phyloP scores from a whole-genome alignment of 1,284 basidiomycete species.

The Vanrija humicola region DNA sequence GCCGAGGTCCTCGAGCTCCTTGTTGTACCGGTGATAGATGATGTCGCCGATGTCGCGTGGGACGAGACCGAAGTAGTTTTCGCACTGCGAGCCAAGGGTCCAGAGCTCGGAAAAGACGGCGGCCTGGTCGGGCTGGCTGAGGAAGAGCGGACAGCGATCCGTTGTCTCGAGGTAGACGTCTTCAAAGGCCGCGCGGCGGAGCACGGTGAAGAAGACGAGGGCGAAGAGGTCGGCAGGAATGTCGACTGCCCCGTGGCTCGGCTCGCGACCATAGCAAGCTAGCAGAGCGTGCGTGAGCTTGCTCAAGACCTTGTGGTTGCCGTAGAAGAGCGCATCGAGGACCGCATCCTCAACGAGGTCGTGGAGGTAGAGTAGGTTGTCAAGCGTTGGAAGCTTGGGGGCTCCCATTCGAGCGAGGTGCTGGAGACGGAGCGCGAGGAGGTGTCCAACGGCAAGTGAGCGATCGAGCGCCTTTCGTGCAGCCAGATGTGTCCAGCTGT shows the following conservation, averaged over 20 bases:
- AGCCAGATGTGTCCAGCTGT: not conserved
- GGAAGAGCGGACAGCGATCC: slow-evolving; percentile 11
- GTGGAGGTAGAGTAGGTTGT: slow-evolving; percentile 3
- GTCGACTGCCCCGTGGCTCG: not conserved
- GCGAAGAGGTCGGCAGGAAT: slow-evolving; percentile 12
- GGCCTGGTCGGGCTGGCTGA: slow-evolving; percentile 8
- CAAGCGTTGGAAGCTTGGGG: not conserved
- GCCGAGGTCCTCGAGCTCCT: slow-evolving; percentile 4
- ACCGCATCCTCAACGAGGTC: slow-evolving; percentile 4
- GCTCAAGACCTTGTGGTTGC: slow-evolving; percentile 1
- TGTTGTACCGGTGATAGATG: slow-evolving; percentile 6
- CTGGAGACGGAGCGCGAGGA: slow-evolving; percentile 2
- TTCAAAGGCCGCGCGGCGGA: slow-evolving; percentile 13
- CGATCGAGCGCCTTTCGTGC: slow-evolving; percentile 7
- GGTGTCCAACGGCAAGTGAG: slow-evolving; percentile 1
- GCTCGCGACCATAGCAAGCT: not conserved
- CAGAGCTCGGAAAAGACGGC: slow-evolving; percentile 13
- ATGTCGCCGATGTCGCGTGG: slow-evolving; percentile 11
- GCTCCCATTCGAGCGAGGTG: slow-evolving; percentile 5
- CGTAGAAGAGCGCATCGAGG: slow-evolving; percentile 10
- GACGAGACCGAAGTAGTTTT: slow-evolving; percentile 12
- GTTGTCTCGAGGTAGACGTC: slow-evolving; percentile 14
- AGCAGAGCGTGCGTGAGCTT: not conserved
- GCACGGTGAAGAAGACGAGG: slow-evolving; percentile 8
- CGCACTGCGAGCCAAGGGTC: slow-evolving; percentile 15